Evolutionary conservation across 2,329 filamentous ascomycete species (phyloP).

Genomic region (Aspergillus pseudoglaucus): DNA sequence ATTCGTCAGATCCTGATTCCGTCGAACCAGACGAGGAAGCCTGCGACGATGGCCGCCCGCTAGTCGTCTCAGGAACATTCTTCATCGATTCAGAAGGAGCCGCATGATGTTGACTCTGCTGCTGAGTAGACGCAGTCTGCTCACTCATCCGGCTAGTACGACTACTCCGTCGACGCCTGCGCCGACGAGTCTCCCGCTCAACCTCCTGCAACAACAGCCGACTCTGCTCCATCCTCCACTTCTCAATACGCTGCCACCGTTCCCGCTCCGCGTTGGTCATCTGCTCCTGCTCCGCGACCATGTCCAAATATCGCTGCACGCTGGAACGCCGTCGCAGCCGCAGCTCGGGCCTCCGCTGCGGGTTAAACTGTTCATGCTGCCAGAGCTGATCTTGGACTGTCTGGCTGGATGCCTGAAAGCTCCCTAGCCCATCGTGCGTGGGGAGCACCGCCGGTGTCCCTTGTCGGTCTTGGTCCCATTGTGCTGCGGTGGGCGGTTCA

Average conservation of each 20-base stretch:
- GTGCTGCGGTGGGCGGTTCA: conserved; percentile 25
- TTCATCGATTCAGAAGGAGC: conserved; percentile 11
- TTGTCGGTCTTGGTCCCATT: conserved; percentile 37
- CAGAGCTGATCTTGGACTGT: conserved; percentile 76
- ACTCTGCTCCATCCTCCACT: conserved; percentile 89
- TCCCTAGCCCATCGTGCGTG: conserved; percentile 83
- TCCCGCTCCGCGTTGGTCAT: conserved; percentile 58
- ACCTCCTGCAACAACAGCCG: conserved; percentile 79
- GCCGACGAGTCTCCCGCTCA: conserved; percentile 71
- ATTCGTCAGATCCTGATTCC: conserved; percentile 50
- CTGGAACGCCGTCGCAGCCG: conserved; percentile 49
- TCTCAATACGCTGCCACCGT: conserved; percentile 76
- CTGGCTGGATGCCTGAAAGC: conserved; percentile 62
- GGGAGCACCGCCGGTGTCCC: conserved; percentile 70
- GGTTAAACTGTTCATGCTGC: conserved; percentile 81
- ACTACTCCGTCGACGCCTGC: conserved; percentile 37
- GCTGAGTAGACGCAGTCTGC: conserved; percentile 8
- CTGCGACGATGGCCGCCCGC: conserved; percentile 34
- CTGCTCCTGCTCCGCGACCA: conserved; percentile 51
- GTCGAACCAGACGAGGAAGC: conserved; percentile 29
- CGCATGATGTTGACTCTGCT: conserved; percentile 9
- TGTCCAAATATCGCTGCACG: conserved; percentile 52
- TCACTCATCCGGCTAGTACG: not conserved
- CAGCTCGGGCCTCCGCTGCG: conserved; percentile 47
- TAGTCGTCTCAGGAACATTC: conserved; percentile 46